A percentile compares a stretch with the other conserved stretches of the same genome.
phyloP scores from a whole-genome alignment of 164 flowering plant species.

The Vitis cinerea region DNA sequence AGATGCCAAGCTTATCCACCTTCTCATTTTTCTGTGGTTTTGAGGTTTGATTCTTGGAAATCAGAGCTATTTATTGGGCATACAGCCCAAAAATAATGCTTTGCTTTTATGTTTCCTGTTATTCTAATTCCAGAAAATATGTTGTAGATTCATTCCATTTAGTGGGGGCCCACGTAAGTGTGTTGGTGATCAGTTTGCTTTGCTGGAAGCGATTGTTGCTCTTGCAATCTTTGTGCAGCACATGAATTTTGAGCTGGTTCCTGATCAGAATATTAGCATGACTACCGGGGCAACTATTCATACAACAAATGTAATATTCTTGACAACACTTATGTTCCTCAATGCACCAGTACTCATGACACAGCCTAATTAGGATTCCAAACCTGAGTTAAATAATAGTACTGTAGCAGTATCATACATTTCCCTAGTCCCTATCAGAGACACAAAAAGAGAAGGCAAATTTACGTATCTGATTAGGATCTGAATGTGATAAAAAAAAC shows the following conservation, averaged over 20 bases:
- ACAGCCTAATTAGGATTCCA: neutral
- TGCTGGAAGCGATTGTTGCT: constrained; percentile 82
- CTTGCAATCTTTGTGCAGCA: constrained; percentile 79
- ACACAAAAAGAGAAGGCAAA: too few relatives aligned
- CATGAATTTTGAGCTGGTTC: constrained; percentile 75
- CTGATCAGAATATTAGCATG: constrained; percentile 86
- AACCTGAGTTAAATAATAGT: neutral
- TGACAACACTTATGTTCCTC: neutral
- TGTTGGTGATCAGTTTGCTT: constrained; percentile 95
- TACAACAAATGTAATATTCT: constrained; percentile 74
- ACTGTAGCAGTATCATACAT: neutral
- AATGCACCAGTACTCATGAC: neutral
- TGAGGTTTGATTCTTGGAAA: neutral
- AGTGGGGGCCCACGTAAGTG: constrained; percentile 99
- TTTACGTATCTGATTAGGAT: too few relatives aligned
- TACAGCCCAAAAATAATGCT: neutral
- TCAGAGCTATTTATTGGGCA: neutral
- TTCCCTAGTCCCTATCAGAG: neutral
- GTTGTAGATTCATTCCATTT: constrained; percentile 82
- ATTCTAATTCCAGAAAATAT: neutral
- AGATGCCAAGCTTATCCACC: neutral
- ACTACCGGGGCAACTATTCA: constrained; percentile 98
- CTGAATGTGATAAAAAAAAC: too few relatives aligned
- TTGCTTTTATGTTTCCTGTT: neutral
- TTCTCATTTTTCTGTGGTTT: neutral